A percentile compares a stretch with the other conserved stretches of the same genome.
phyloP scores from a whole-genome alignment of 1,284 basidiomycete species.

The Schizophyllum commune region DNA sequence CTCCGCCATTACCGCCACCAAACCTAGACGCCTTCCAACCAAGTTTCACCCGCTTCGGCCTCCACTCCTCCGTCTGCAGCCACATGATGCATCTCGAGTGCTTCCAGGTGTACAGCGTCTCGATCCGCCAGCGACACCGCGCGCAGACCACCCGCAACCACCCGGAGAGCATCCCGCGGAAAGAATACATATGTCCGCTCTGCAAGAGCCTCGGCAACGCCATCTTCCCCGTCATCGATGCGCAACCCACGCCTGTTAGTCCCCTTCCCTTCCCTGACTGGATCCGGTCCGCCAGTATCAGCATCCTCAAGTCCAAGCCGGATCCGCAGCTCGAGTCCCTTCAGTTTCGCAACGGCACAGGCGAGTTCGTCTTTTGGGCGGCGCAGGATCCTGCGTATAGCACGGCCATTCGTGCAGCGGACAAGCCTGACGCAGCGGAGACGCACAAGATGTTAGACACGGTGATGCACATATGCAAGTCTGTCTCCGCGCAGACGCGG shows the following conservation, averaged over 20 bases:
- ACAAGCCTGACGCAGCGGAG: constrained; percentile 45
- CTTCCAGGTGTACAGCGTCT: constrained; percentile 85
- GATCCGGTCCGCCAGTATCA: constrained; percentile 75
- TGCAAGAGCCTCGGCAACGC: constrained; percentile 97
- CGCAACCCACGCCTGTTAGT: constrained; percentile 33
- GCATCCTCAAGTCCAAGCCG: constrained; percentile 71
- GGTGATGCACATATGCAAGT: constrained; percentile 61
- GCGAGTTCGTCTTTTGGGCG: constrained; percentile 80
- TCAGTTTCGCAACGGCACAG: constrained; percentile 70
- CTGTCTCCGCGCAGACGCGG: constrained; percentile 64
- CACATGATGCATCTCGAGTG: constrained; percentile 98
- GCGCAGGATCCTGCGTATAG: constrained; percentile 69
- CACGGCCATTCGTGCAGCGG: constrained; percentile 41
- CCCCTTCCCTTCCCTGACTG: constrained; percentile 65
- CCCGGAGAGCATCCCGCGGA: constrained; percentile 86
- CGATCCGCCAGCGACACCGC: constrained; percentile 84
- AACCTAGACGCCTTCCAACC: constrained; percentile 38
- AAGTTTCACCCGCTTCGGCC: constrained; percentile 73
- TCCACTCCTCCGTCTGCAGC: constrained; percentile 87
- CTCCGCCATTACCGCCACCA: not conserved
- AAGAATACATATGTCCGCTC: constrained; percentile 96
- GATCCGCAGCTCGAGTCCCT: constrained; percentile 61
- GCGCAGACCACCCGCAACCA: constrained; percentile 90
- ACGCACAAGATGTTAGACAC: constrained; percentile 73
- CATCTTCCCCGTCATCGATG: constrained; percentile 72